Percentiles rank a stretch among this genome's conserved stretches.
These are phyloP conservation scores for Populus simonii DNA, from an alignment of 345 rosid species.

Conservation along the genomic window DNA sequence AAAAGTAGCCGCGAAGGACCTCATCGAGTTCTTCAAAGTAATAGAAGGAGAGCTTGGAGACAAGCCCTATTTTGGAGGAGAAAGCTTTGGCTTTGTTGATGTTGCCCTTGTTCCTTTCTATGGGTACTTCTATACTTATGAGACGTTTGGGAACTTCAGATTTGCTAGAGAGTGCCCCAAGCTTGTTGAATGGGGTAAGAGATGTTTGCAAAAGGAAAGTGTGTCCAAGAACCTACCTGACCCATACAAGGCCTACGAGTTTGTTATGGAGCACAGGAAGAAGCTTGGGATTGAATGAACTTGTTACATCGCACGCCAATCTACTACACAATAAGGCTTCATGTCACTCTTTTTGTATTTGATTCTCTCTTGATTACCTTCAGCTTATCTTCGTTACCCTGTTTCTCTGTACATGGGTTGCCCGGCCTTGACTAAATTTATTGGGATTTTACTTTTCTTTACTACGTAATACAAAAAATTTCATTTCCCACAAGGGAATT, in stretches of 20 bases:
- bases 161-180: constrained; percentile 13
- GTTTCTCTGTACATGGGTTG: too few species aligned
- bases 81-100: constrained; percentile 13
- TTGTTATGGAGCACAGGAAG: background rate
- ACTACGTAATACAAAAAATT: too few species aligned
- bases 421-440: too few species aligned
- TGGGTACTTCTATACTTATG: constrained; percentile 7
- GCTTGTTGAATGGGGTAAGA: constrained; percentile 13
- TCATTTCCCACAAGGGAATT: too few species aligned
- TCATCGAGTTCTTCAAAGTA: constrained; percentile 1
- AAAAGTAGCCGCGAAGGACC: background rate
- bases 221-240: constrained; percentile 4
- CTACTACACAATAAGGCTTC: too few species aligned
- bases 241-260: background rate
- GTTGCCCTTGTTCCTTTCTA: constrained; percentile 6
- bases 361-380: too few species aligned
- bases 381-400: too few species aligned
- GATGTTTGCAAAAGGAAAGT: constrained; percentile 14
- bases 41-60: constrained; percentile 11
- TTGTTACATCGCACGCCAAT: too few species aligned
- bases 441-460: too few species aligned
- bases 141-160: background rate
- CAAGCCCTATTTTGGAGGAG: constrained; percentile 10
- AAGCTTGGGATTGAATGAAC: too few species aligned
- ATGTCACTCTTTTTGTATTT: too few species aligned